Evolutionary conservation across 2,329 filamentous ascomycete species (phyloP).

Genomic region (Penicillium sp.): DNA sequence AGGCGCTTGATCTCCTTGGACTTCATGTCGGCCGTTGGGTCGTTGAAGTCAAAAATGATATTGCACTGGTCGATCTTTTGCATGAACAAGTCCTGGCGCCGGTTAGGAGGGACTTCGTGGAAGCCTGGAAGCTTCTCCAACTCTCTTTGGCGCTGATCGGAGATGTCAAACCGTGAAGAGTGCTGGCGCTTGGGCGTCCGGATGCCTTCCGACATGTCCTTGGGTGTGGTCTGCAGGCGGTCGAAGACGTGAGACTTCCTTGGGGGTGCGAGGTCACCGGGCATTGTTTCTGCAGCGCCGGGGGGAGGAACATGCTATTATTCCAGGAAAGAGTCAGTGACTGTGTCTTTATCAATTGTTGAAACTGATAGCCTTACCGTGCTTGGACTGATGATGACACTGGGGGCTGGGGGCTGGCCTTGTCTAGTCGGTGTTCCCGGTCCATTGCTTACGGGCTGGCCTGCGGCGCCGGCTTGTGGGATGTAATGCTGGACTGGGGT

Average conservation of each 20-base stretch:
- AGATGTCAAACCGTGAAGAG: conserved; percentile 97
- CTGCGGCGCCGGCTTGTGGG: conserved; percentile 35
- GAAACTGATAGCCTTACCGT: conserved; percentile 64
- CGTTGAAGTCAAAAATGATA: conserved; percentile 99
- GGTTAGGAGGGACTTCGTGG: conserved; percentile 93
- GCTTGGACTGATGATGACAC: conserved; percentile 92
- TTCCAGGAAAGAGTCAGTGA: conserved; percentile 9
- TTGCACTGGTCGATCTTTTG: conserved; percentile 99
- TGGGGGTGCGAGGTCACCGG: conserved; percentile 90
- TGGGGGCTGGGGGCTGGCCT: conserved; percentile 69
- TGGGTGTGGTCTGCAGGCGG: conserved; percentile 87
- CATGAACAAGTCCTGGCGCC: conserved; percentile 97
- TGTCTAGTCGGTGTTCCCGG: conserved; percentile 64
- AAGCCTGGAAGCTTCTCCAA: conserved; percentile 97
- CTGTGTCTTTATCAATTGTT: neutral
- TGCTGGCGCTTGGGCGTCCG: conserved; percentile 95
- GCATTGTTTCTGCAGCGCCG: conserved; percentile 95
- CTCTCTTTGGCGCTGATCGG: conserved; percentile 82
- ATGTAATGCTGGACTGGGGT: conserved; percentile 41
- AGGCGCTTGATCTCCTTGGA: conserved; percentile 99
- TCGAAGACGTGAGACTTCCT: conserved; percentile 93
- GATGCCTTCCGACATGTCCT: conserved; percentile 93
- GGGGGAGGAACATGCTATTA: conserved; percentile 84
- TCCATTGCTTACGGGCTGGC: conserved; percentile 50
- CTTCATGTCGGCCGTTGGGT: conserved; percentile 97